Conservation (phyloP, 805 yeast species). For the Metschnikowia arizonensis region DNA sequence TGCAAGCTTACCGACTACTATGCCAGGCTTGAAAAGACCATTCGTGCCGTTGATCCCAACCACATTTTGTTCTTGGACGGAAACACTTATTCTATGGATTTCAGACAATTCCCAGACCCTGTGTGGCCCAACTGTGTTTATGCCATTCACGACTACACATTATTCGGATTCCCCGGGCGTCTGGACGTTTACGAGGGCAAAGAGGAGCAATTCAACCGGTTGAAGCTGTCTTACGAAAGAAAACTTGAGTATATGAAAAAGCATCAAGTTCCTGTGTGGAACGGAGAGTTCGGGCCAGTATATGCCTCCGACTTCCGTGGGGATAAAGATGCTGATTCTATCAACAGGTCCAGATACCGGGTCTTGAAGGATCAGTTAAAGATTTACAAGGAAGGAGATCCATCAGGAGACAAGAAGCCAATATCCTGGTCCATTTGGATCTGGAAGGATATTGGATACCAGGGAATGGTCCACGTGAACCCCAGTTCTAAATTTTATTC, state of each 20-base stretch:
- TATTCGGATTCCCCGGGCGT: slow-evolving; percentile 43
- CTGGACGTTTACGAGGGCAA: slow-evolving; percentile 33
- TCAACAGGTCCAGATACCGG: slow-evolving; percentile 38
- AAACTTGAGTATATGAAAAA: slow-evolving; percentile 42
- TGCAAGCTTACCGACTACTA: slow-evolving; percentile 39
- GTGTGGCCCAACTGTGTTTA: slow-evolving; percentile 45
- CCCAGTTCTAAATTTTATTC: slow-evolving; percentile 43
- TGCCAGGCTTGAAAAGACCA: slow-evolving; percentile 32
- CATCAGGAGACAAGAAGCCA: slow-evolving; percentile 43
- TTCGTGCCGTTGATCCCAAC: slow-evolving; percentile 44
- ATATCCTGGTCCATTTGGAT: slow-evolving; percentile 52
- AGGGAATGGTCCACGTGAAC: slow-evolving; percentile 45
- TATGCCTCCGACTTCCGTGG: slow-evolving; percentile 43
- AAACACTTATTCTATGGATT: slow-evolving; percentile 50
- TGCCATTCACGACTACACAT: slow-evolving; percentile 47
- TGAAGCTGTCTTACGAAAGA: slow-evolving; percentile 37
- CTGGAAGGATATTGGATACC: slow-evolving; percentile 51
- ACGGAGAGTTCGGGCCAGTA: slow-evolving; percentile 53
- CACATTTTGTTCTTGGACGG: slow-evolving; percentile 49
- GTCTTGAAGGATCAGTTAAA: slow-evolving; percentile 45
- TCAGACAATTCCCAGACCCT: slow-evolving; percentile 41
- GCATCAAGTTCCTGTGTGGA: slow-evolving; percentile 48
- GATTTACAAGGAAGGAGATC: slow-evolving; percentile 44
- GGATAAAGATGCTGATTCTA: slow-evolving; percentile 33
- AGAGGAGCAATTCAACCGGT: slow-evolving; percentile 31